Conservation (phyloP, 257 asterid species). For the Penstemon eatonii region DNA sequence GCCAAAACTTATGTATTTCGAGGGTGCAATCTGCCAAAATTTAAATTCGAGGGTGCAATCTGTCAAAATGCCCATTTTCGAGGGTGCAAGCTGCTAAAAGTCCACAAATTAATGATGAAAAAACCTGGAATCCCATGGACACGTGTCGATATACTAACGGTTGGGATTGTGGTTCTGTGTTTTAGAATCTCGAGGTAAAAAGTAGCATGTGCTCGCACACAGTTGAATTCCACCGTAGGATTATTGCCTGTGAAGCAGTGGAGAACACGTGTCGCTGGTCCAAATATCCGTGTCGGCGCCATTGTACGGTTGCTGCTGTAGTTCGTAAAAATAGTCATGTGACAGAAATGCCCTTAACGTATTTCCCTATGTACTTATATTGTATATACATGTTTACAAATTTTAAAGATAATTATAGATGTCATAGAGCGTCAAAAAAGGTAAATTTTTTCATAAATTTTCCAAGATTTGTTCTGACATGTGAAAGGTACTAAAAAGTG, state of each 20-base stretch:
- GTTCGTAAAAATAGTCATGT: not conserved
- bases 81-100: too few relatives aligned
- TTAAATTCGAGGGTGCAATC: too few relatives aligned
- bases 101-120: too few relatives aligned
- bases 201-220: constrained; percentile 30
- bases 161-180: not conserved
- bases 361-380: not conserved
- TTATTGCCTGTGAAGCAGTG: not conserved
- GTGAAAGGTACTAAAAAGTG: too few relatives aligned
- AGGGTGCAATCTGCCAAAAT: too few relatives aligned
- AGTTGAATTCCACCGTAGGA: not conserved
- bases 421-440: too few relatives aligned
- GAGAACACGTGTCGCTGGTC: not conserved
- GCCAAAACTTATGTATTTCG: too few relatives aligned
- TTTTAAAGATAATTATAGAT: too few relatives aligned
- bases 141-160: constrained; percentile 9
- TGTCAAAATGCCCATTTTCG: too few relatives aligned
- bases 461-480: not conserved
- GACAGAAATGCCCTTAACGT: constrained; percentile 22
- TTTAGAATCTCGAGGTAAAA: not conserved
- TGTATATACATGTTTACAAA: too few relatives aligned
- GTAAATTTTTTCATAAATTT: not conserved
- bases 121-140: too few relatives aligned
- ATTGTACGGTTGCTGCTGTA: not conserved
- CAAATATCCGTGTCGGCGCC: constrained; percentile 30